Evolutionary conservation across 148 eudicot genomes (phyloP).

Genomic region (Camellia sinensis): DNA sequence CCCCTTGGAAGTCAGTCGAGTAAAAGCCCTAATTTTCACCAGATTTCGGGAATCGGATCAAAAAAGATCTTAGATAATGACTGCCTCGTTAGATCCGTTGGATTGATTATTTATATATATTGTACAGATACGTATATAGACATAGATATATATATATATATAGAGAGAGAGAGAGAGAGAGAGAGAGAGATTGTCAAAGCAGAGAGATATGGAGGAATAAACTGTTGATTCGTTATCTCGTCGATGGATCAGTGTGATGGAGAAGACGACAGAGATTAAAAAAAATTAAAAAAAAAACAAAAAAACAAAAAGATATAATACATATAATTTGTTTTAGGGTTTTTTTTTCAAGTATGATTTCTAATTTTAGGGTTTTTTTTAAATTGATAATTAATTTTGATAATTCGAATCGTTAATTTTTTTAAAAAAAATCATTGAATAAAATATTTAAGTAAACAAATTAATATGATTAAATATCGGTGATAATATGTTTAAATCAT

Average conservation of each 20-base stretch:
- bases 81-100: neutral
- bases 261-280: slow-evolving; percentile 2
- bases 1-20: too few relatives aligned
- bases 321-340: too few relatives aligned
- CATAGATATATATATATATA: neutral
- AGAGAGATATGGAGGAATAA: slow-evolving; percentile 7
- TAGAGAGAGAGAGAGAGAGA: too few relatives aligned
- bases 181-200: too few relatives aligned
- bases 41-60: neutral
- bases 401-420: too few relatives aligned
- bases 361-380: too few relatives aligned
- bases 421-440: too few relatives aligned
- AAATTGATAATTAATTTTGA: too few relatives aligned
- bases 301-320: neutral
- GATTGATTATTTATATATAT: neutral
- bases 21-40: neutral
- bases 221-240: slow-evolving; percentile 10
- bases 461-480: too few relatives aligned
- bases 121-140: neutral
- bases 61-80: neutral
- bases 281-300: neutral
- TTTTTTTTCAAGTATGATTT: too few relatives aligned
- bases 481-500: too few relatives aligned
- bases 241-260: slow-evolving; percentile 19
- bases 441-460: too few relatives aligned